Base-by-base conservation (phyloP, 139 green algal species). In the Picochlorum sp. region DNA sequence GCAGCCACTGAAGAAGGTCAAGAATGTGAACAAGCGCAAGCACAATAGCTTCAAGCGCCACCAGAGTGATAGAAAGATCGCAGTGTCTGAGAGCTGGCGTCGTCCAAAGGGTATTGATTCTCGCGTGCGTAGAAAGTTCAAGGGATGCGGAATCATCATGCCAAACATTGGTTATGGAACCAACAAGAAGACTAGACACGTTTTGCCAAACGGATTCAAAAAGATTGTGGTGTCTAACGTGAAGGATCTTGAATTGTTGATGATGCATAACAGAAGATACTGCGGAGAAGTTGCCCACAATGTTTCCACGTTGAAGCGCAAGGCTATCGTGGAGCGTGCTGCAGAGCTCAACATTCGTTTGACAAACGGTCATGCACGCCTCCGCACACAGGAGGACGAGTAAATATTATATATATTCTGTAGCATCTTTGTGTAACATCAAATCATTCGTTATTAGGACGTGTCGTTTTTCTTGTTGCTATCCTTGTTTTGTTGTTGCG, bases 191-290 rank as follows among this genome's bases (percentile, higher is more conserved):
- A 93, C 86, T 49, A 72, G 76, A 60, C 92, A 98, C 77, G 45
- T 86, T 49, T 83, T 98, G 58, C 88, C 88, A 64, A 94, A 82
- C 69, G 92, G 88, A 62, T 94, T 95, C 83, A 75, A 81, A 71
- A 94, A 95, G 81, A 92, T 95, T 62, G 64, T 90, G 4, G 88
- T 98, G 34, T 62, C 72, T 79, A 98, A 97, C 71, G 85, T 95
- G 11, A 81, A 77, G 64, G 92, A 98, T 62, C 84, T 98, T 41
- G 92, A 98, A 78, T 78, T 98, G 66, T 82, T 98, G 34, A 71
- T 98, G 74, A 97, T 98, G 92, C 92, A 98, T 88, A 98, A 98
- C 92, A 82, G 85, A 65, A 89, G 78, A 65, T 97, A 88, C 74
- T 84, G 76, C 52, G 90, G 75, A 45, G 90, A 97, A 83, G 86